Conservation (phyloP, 2,329 filamentous ascomycete genomes). For the Aspergillus bombycis region DNA sequence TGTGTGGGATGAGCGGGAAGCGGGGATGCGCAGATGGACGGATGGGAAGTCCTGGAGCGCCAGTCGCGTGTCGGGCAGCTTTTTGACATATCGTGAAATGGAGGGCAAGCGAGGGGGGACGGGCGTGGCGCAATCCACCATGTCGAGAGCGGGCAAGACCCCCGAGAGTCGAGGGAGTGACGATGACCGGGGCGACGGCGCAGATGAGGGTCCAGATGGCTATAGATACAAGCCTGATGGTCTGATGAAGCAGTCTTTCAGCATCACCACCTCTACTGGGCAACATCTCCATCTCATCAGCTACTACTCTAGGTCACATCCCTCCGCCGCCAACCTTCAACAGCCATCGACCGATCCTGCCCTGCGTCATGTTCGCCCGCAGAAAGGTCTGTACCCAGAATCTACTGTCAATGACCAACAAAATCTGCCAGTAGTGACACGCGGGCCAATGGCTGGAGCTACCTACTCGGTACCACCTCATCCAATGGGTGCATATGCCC, state of each 20-base stretch:
- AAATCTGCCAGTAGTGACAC: conserved; percentile 77
- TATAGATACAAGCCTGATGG: conserved; percentile 96
- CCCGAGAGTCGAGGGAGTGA: conserved; percentile 83
- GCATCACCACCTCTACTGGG: conserved; percentile 87
- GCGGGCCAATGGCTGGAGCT: conserved; percentile 67
- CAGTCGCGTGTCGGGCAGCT: conserved; percentile 94
- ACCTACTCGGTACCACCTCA: conserved; percentile 57
- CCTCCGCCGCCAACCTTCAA: conserved; percentile 70
- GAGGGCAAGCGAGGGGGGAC: conserved; percentile 91
- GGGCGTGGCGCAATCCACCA: conserved; percentile 62
- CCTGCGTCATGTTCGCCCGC: conserved; percentile 79
- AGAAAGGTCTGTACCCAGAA: conserved; percentile 96
- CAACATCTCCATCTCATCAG: conserved; percentile 97
- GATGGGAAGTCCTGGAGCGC: conserved; percentile 99
- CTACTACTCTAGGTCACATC: conserved; percentile 84
- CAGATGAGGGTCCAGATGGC: conserved; percentile 77
- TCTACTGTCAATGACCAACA: conserved; percentile 86
- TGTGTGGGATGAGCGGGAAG: conserved; percentile 99
- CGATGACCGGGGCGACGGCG: conserved; percentile 72
- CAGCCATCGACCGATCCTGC: conserved; percentile 81
- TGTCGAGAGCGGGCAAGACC: conserved; percentile 69
- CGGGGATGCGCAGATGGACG: conserved; percentile 97
- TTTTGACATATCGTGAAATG: conserved; percentile 97
- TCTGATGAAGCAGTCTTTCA: conserved; percentile 99
- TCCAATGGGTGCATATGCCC: conserved; percentile 58